phyloP scores from a whole-genome alignment of 2,329 filamentous ascomycete genomes.

The Hypoxylon sp. region DNA sequence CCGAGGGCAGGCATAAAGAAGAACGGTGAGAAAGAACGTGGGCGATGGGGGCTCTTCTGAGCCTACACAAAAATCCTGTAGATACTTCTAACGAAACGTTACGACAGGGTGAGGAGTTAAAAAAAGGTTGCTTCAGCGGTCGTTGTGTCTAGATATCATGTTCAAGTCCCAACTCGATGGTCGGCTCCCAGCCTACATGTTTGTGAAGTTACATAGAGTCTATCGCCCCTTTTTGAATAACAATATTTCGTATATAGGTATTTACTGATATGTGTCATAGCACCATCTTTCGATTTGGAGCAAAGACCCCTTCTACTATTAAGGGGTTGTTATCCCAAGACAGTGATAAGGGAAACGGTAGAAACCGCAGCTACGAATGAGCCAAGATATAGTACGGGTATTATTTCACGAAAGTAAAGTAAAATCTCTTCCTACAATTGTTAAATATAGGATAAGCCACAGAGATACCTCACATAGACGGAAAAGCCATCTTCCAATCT shows the following conservation, averaged over 20 bases:
- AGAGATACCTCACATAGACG: background rate
- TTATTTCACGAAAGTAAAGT: background rate
- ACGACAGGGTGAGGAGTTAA: constrained; percentile 43
- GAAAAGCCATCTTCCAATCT: background rate
- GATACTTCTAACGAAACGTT: constrained; percentile 40
- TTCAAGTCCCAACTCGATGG: constrained; percentile 37
- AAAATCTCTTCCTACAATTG: background rate
- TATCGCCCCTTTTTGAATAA: constrained; percentile 37
- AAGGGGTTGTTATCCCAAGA: background rate
- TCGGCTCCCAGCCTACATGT: constrained; percentile 24
- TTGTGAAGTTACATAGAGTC: constrained; percentile 37
- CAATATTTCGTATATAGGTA: constrained; percentile 11
- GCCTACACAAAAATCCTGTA: constrained; percentile 9
- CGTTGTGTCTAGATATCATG: constrained; percentile 37
- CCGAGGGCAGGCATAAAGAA: constrained; percentile 50
- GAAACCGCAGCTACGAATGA: background rate
- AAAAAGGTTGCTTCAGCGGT: constrained; percentile 36
- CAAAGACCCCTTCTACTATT: background rate
- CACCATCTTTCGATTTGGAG: background rate
- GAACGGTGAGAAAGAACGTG: constrained; percentile 59
- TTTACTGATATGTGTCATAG: background rate
- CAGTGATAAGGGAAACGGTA: background rate
- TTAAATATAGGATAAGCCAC: background rate
- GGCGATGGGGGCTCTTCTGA: constrained; percentile 67
- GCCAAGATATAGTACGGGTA: background rate